Percentiles rank a stretch among this genome's conserved stretches.
Conservation (phyloP, 148 eudicot species). For the Linanthus parryae region DNA sequence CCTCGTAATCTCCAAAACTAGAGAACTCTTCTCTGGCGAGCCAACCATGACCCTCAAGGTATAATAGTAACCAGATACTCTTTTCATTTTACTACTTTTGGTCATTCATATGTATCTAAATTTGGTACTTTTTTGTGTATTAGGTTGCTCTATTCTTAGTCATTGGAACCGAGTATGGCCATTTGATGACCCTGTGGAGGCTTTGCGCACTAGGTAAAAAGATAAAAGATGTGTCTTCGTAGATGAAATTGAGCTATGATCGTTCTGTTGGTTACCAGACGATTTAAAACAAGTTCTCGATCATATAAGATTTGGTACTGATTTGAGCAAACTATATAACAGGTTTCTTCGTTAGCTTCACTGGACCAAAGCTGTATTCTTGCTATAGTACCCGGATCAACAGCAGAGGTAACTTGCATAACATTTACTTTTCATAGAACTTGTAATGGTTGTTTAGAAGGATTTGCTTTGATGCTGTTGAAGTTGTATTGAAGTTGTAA, state of each 20-base stretch:
- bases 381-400: slow-evolving; percentile 50
- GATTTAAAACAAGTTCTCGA: no score
- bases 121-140: background rate
- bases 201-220: slow-evolving; percentile 70
- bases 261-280: no score
- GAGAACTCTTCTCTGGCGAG: slow-evolving; percentile 84
- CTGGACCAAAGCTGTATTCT: slow-evolving; percentile 63
- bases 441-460: no score
- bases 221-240: no score
- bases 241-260: no score
- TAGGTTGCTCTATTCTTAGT: slow-evolving; percentile 67
- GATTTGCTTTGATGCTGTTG: no score
- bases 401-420: slow-evolving; percentile 47
- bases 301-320: no score
- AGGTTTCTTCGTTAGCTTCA: slow-evolving; percentile 89
- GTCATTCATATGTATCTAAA: background rate
- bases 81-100: background rate
- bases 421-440: no score
- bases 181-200: slow-evolving; percentile 67
- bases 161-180: slow-evolving; percentile 83
- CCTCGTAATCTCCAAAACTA: slow-evolving; percentile 48
- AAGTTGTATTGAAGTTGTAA: background rate
- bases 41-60: slow-evolving; percentile 93
- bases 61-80: slow-evolving; percentile 8
- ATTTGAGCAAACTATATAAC: slow-evolving; percentile 14